A percentile compares a stretch with the other conserved stretches of the same genome.
Evolutionary conservation across 2,329 filamentous ascomycete genomes (phyloP).

Genomic region (Chaetomium strumarium): DNA sequence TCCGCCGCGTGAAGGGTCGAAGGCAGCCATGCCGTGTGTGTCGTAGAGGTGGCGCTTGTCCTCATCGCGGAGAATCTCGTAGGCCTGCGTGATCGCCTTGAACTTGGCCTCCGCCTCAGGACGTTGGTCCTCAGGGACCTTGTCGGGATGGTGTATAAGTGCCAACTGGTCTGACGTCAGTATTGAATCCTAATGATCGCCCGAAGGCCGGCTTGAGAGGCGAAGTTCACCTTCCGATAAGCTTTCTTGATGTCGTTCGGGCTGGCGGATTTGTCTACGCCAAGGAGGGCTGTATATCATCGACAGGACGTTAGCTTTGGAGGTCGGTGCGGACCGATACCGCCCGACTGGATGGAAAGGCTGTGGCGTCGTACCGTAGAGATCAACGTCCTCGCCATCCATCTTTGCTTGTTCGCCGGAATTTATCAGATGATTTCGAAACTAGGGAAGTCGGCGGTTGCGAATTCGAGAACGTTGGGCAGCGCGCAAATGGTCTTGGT

Average conservation of each 20-base stretch:
- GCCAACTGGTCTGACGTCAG: conserved; percentile 56
- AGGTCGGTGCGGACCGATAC: too few species aligned
- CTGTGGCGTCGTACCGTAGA: conserved; percentile 42
- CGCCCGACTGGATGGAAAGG: background rate
- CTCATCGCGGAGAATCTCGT: conserved; percentile 96
- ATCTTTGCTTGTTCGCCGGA: conserved; percentile 11
- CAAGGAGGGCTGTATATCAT: conserved; percentile 62
- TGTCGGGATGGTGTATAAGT: conserved; percentile 87
- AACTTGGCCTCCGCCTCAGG: conserved; percentile 84
- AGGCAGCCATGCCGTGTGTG: conserved; percentile 90
- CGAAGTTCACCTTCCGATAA: conserved; percentile 72
- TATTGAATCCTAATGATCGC: background rate
- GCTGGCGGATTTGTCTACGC: conserved; percentile 63
- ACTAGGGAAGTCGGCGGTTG: background rate
- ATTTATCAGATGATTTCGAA: background rate
- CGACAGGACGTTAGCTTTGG: conserved; percentile 4
- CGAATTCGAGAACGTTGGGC: background rate
- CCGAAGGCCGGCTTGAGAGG: conserved; percentile 1
- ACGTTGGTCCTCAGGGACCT: conserved; percentile 80
- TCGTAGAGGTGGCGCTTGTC: conserved; percentile 91
- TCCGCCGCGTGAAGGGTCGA: conserved; percentile 67
- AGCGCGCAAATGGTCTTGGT: background rate
- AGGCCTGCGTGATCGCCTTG: conserved; percentile 88
- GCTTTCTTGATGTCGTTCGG: conserved; percentile 89
- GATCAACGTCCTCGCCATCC: conserved; percentile 46